These are phyloP conservation scores for Suillus occidentalis DNA, from an alignment of 768 basidiomycete genomes.

Conservation along the genomic window DNA sequence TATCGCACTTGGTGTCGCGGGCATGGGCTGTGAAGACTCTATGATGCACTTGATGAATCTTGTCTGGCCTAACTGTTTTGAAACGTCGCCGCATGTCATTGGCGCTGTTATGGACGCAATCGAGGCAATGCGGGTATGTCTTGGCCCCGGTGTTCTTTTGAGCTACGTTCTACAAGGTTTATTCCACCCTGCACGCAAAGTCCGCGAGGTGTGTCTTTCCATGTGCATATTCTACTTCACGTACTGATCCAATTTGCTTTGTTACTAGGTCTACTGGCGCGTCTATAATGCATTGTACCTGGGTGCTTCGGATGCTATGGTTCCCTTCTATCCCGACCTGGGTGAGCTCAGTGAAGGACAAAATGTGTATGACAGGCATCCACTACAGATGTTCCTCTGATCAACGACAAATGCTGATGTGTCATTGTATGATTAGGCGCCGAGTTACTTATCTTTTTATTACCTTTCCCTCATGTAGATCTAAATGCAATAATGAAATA, in stretches of 20 bases:
- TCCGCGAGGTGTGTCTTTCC: slow-evolving; percentile 74
- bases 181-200: slow-evolving; percentile 96
- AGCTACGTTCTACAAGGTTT: slow-evolving; percentile 93
- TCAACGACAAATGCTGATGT: neutral
- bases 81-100: slow-evolving; percentile 97
- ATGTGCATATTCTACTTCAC: neutral
- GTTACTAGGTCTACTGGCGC: slow-evolving; percentile 77
- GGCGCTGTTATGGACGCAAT: slow-evolving; percentile 98
- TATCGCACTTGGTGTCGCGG: slow-evolving; percentile 93
- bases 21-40: slow-evolving; percentile 96
- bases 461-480: neutral
- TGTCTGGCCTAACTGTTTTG: slow-evolving; percentile 99
- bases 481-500: slow-evolving; percentile 2
- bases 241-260: slow-evolving; percentile 9
- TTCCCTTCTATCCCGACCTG: slow-evolving; percentile 93
- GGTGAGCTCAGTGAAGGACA: slow-evolving; percentile 89
- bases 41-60: slow-evolving; percentile 98
- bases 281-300: slow-evolving; percentile 94
- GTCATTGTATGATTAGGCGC: slow-evolving; percentile 7
- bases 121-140: slow-evolving; percentile 94
- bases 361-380: slow-evolving; percentile 85
- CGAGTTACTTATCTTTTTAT: slow-evolving; percentile 4
- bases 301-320: slow-evolving; percentile 86
- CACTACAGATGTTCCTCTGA: slow-evolving; percentile 82
- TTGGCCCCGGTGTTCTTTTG: slow-evolving; percentile 90